Evolutionary conservation across 306 rosid genomes (phyloP).

Genomic region (Rubus idaeus): DNA sequence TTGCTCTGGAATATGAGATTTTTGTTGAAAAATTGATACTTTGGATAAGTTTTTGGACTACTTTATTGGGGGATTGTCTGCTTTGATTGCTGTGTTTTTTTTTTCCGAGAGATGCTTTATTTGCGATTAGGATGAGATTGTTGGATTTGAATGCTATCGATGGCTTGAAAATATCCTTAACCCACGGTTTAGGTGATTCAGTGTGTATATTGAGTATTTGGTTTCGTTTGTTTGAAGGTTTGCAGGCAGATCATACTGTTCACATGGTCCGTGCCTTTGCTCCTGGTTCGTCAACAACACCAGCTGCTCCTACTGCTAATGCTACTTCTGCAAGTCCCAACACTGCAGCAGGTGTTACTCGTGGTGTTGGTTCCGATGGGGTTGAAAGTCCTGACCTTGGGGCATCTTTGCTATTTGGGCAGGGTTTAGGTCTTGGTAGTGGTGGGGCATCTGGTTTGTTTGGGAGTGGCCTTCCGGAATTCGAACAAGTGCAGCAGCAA

Average conservation of each 20-base stretch:
- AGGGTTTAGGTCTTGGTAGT: conserved; percentile 41
- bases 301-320: conserved; percentile 32
- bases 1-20: neutral
- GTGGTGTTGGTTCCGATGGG: conserved; percentile 61
- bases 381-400: conserved; percentile 40
- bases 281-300: conserved; percentile 29
- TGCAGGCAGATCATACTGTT: conserved; percentile 56
- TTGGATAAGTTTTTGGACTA: neutral
- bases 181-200: neutral
- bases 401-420: conserved; percentile 50
- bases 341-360: conserved; percentile 42
- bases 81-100: neutral
- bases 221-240: conserved; percentile 35
- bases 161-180: neutral
- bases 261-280: conserved; percentile 63
- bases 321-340: conserved; percentile 30
- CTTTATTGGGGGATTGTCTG: conserved; percentile 1
- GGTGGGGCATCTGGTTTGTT: conserved; percentile 33
- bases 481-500: conserved; percentile 66
- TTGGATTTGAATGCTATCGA: neutral
- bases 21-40: neutral
- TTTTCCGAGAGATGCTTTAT: neutral
- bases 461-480: conserved; percentile 51
- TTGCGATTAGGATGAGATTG: neutral
- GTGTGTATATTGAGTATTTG: neutral